Conservation (phyloP, 2,329 filamentous ascomycete genomes). For the Xylariaceae sp. region DNA sequence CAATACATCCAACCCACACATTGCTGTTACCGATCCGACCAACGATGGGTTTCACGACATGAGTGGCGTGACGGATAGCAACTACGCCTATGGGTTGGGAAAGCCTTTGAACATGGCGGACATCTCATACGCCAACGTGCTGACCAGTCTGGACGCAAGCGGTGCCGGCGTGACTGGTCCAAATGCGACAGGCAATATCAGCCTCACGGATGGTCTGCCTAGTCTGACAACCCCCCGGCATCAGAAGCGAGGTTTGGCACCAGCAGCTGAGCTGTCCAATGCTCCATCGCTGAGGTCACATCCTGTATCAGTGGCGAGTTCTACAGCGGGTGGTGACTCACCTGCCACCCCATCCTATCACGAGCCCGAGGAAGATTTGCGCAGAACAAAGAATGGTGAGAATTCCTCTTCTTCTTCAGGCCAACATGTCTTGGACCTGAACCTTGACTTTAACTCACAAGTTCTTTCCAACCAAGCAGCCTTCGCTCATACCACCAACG, state of each 20-base stretch:
- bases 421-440: slow-evolving; percentile 18
- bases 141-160: slow-evolving; percentile 24
- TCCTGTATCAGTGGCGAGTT: slow-evolving; percentile 54
- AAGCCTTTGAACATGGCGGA: slow-evolving; percentile 37
- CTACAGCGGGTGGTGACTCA: slow-evolving; percentile 52
- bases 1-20: slow-evolving; percentile 54
- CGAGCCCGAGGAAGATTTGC: slow-evolving; percentile 39
- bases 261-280: slow-evolving; percentile 41
- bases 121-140: slow-evolving; percentile 33
- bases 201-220: slow-evolving; percentile 10
- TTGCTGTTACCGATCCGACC: slow-evolving; percentile 47
- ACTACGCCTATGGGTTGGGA: slow-evolving; percentile 39
- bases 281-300: slow-evolving; percentile 38
- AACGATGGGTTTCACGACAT: slow-evolving; percentile 44
- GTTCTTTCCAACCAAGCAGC: slow-evolving; percentile 55
- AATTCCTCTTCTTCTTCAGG: slow-evolving; percentile 13
- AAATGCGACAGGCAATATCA: slow-evolving; percentile 9
- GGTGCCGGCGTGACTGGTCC: slow-evolving; percentile 23
- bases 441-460: slow-evolving; percentile 65
- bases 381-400: slow-evolving; percentile 54
- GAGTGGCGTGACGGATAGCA: slow-evolving; percentile 31
- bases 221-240: slow-evolving; percentile 16
- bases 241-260: slow-evolving; percentile 37
- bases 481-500: slow-evolving; percentile 32
- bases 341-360: slow-evolving; percentile 51